phyloP scores from a whole-genome alignment of 2,329 filamentous ascomycete species.

The Cadophora sp. region DNA sequence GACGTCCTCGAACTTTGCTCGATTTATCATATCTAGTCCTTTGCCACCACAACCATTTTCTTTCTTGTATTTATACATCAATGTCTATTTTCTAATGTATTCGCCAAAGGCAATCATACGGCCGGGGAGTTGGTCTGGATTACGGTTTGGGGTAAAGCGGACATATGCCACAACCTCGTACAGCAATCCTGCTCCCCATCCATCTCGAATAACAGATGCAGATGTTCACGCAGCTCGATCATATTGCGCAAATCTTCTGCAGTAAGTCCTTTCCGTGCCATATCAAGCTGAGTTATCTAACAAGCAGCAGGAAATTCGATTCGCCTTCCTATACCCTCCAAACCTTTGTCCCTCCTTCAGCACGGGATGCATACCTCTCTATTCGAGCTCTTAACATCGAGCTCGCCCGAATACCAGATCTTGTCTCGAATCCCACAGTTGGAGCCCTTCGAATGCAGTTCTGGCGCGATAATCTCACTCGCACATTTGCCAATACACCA shows the following conservation, averaged over 20 bases:
- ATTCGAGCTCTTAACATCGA: constrained; percentile 94
- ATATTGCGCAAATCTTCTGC: constrained; percentile 46
- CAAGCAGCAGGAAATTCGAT: constrained; percentile 75
- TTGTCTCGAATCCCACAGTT: constrained; percentile 85
- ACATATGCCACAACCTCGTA: constrained; percentile 45
- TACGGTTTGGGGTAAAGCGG: constrained; percentile 30
- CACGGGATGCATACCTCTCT: constrained; percentile 85
- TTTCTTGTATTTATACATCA: constrained; percentile 28
- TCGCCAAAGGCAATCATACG: constrained; percentile 36
- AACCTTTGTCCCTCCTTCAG: constrained; percentile 78
- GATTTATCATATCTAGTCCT: background rate
- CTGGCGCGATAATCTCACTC: constrained; percentile 85
- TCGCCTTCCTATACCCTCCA: constrained; percentile 86
- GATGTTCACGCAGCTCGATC: constrained; percentile 44
- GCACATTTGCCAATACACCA: constrained; percentile 77
- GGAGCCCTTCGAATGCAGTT: constrained; percentile 92
- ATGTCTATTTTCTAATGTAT: constrained; percentile 38
- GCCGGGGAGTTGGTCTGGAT: constrained; percentile 32
- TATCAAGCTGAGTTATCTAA: constrained; percentile 28
- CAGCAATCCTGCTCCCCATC: constrained; percentile 42
- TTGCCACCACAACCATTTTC: constrained; percentile 6
- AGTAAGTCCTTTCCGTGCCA: constrained; percentile 36
- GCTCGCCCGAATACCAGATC: constrained; percentile 86
- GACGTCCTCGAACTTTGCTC: constrained; percentile 20
- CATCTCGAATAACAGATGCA: constrained; percentile 43